Base-by-base conservation (phyloP, 345 rosid genomes). In the Syzygium grande region DNA sequence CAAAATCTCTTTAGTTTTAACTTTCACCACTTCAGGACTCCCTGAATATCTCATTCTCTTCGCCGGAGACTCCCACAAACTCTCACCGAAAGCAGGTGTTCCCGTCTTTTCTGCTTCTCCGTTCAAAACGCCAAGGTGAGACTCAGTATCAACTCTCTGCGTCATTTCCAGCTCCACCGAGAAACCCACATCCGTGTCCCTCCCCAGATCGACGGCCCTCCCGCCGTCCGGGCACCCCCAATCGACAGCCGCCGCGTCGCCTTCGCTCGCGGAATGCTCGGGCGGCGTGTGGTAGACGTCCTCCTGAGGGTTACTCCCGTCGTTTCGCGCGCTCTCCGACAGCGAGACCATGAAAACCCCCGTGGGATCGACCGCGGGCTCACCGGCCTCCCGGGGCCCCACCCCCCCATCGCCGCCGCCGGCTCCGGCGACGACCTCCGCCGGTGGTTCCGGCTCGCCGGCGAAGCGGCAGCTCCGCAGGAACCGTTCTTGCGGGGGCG, bases 161-260 rank as follows among this genome's bases (percentile, higher is more conserved):
- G 90, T 86, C 85, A 85, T 85, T 87, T 90, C 93, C 83, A 73
- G 80, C 80, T 73, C 80, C 80, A 73, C 80, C 46, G 86, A 84
- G 85, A 84, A 91, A 89, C 91, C 93, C 88, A 89, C 16, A 86
- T 93, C 93, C 41, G 89, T 88, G 85, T 92, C 93, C 90, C 90
- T 89, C 55, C 92, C 92, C 90, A 92, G 87, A 87, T 92, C 91
- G 46, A 91, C 91, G 43, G 86, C 89, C 84, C 55, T 83, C 77
- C 14, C 85, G 25, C 56, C 84, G 14, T 53, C 89, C 65, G 11
- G 51, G 61, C 34, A 52, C 51, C 34, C 86, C 21, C 55, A 68
- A 73, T 80, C 86, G 80, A 68, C 83, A 52, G 23, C 79, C 38
- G 22, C 85, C 25, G 38, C 51, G 22, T 38, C 89, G n/a, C 77